These are phyloP conservation scores for Fusarium lyarnte DNA, from an alignment of 2,329 filamentous ascomycete species.

Conservation along the genomic window DNA sequence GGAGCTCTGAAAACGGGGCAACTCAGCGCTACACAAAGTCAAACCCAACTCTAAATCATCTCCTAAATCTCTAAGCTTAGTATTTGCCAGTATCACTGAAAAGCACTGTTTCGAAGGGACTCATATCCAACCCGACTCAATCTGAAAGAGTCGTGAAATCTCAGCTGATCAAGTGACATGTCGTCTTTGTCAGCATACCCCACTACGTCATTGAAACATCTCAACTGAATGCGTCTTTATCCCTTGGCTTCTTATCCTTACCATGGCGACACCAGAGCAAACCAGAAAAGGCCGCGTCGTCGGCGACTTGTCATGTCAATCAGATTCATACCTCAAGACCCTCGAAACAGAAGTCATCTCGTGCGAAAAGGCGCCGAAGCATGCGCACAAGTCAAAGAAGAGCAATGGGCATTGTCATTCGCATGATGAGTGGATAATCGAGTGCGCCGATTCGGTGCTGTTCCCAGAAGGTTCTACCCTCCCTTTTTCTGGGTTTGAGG, in stretches of 20 bases:
- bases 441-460: conserved; percentile 45
- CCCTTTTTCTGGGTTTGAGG: fast-evolving
- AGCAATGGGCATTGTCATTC: conserved; percentile 31
- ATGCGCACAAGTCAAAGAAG: conserved; percentile 33
- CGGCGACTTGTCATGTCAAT: conserved; percentile 44
- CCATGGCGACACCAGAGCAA: conserved; percentile 9
- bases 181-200: conserved; percentile 28
- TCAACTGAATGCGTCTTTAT: not conserved
- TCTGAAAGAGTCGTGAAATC: not conserved
- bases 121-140: fast-evolving
- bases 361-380: conserved; percentile 38
- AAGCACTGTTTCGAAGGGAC: fast-evolving
- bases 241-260: not conserved
- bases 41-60: not conserved
- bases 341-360: conserved; percentile 43
- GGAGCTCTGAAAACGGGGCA: not conserved
- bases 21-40: not conserved
- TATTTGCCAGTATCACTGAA: fast-evolving
- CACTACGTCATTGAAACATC: conserved; percentile 9
- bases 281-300: conserved; percentile 22
- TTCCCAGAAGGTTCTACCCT: conserved; percentile 43
- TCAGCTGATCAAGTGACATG: conserved; percentile 3
- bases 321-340: conserved; percentile 39
- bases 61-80: fast-evolving
- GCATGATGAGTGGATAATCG: conserved; percentile 43